Conservation (phyloP, 2,329 filamentous ascomycete genomes). For the Paraphaeosphaeria sporulosa region DNA sequence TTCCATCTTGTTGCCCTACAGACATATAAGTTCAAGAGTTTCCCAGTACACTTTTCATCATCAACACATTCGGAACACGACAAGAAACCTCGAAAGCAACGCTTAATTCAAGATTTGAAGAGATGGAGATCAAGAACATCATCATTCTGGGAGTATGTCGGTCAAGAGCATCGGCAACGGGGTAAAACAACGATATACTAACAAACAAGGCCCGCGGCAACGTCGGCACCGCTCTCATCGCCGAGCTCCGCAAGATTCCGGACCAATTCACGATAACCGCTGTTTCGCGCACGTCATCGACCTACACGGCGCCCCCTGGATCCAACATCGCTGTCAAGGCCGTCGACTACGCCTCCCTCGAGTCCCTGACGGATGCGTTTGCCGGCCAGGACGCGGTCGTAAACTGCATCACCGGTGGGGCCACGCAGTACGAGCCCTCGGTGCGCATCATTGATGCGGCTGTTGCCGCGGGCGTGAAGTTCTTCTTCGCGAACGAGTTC, state of each 20-base stretch:
- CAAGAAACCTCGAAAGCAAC: background rate
- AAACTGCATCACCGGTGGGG: slow-evolving; percentile 54
- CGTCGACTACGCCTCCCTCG: slow-evolving; percentile 35
- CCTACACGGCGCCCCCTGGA: slow-evolving; percentile 24
- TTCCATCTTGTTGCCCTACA: background rate
- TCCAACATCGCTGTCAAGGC: slow-evolving; percentile 29
- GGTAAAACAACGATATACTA: slow-evolving; percentile 2
- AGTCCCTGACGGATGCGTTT: slow-evolving; percentile 52
- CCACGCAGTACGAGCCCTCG: slow-evolving; percentile 54
- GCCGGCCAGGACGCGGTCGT: slow-evolving; percentile 64
- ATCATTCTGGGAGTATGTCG: slow-evolving; percentile 43
- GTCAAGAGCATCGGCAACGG: background rate
- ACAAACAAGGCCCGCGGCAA: slow-evolving; percentile 39
- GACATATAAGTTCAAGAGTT: background rate
- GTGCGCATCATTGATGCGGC: slow-evolving; percentile 49
- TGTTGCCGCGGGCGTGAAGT: slow-evolving; percentile 40
- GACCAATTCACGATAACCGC: slow-evolving; percentile 37
- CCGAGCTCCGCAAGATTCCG: slow-evolving; percentile 32
- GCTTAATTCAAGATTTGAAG: background rate
- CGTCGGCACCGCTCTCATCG: slow-evolving; percentile 40
- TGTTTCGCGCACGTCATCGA: slow-evolving; percentile 36
- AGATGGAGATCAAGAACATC: slow-evolving; percentile 47
- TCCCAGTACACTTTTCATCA: background rate
- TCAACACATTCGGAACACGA: background rate
- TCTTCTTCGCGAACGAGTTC: slow-evolving; percentile 47